phyloP scores from a whole-genome alignment of 192 early-diverging fungal genomes.

The Piromyces sp. region DNA sequence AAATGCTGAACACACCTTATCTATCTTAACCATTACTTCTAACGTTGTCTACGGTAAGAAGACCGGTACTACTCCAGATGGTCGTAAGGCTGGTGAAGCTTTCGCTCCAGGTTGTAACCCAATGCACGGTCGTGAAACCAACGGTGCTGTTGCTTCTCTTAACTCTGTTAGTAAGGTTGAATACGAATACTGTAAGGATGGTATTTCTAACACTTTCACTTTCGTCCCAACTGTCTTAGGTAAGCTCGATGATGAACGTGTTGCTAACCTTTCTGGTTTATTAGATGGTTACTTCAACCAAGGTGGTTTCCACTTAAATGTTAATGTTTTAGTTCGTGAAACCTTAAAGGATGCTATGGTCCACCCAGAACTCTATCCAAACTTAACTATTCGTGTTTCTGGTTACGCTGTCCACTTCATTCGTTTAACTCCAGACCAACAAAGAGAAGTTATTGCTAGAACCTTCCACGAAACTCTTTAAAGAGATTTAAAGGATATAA shows the following conservation, averaged over 20 bases:
- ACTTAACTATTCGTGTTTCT: conserved; percentile 8
- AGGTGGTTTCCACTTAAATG: conserved; percentile 7
- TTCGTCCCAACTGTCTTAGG: conserved; percentile 6
- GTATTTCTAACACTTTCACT: conserved; percentile 9
- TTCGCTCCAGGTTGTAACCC: conserved; percentile 7
- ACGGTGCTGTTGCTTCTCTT: conserved; percentile 4
- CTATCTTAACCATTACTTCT: conserved; percentile 6
- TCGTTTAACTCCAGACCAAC: conserved; percentile 7
- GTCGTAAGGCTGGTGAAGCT: conserved; percentile 5
- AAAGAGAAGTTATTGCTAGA: conserved; percentile 7
- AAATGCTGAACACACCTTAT: conserved; percentile 8
- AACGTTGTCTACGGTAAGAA: conserved; percentile 10
- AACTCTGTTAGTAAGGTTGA: conserved; percentile 12
- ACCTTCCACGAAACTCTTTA: background rate
- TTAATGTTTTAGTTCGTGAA: conserved; percentile 5
- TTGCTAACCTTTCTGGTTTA: background rate
- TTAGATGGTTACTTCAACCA: conserved; percentile 8
- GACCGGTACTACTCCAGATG: conserved; percentile 8
- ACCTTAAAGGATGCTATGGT: conserved; percentile 8
- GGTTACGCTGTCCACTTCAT: conserved; percentile 8
- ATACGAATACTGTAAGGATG: conserved; percentile 4
- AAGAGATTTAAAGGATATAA: too few species aligned
- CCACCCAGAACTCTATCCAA: conserved; percentile 9
- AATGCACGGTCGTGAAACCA: conserved; percentile 9
- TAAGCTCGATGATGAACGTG: conserved; percentile 1